These are phyloP conservation scores for Naganishia onofrii DNA, from an alignment of 768 basidiomycete genomes.

Conservation along the genomic window DNA sequence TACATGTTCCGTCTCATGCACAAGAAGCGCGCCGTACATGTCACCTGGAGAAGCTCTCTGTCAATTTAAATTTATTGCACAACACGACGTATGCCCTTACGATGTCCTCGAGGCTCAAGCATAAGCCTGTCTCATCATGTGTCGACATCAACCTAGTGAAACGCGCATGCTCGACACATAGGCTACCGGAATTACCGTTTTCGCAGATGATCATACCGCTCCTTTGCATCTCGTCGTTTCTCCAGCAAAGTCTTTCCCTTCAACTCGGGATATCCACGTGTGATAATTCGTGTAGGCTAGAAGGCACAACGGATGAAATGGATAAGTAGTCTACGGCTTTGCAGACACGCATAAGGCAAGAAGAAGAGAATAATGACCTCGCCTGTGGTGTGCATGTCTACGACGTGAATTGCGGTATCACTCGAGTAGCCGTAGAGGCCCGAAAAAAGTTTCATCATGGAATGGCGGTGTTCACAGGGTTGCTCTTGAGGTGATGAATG, in stretches of 20 bases:
- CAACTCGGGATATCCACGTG: constrained; percentile 3
- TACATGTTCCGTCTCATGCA: not conserved
- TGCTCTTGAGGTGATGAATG: no score
- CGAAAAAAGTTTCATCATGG: not conserved
- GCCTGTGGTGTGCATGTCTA: not conserved
- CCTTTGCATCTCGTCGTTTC: not conserved
- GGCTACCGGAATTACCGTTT: not conserved
- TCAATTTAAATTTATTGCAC: no score
- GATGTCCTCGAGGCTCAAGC: not conserved
- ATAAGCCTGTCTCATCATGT: not conserved
- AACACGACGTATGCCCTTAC: not conserved
- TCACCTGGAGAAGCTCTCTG: not conserved
- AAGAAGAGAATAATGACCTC: not conserved
- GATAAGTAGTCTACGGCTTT: not conserved
- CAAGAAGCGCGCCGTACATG: not conserved
- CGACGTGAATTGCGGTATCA: not conserved
- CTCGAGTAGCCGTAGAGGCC: constrained; percentile 3
- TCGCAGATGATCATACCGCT: not conserved
- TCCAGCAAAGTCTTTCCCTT: not conserved
- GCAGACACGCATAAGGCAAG: not conserved
- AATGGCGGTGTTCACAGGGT: no score
- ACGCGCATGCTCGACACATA: no score
- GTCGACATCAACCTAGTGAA: no score
- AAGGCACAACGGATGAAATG: not conserved
- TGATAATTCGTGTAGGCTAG: not conserved